A percentile compares a stretch with the other conserved stretches of the same genome.
Evolutionary conservation across 257 asterid species (phyloP).

Genomic region (Gynochthodes officinalis): DNA sequence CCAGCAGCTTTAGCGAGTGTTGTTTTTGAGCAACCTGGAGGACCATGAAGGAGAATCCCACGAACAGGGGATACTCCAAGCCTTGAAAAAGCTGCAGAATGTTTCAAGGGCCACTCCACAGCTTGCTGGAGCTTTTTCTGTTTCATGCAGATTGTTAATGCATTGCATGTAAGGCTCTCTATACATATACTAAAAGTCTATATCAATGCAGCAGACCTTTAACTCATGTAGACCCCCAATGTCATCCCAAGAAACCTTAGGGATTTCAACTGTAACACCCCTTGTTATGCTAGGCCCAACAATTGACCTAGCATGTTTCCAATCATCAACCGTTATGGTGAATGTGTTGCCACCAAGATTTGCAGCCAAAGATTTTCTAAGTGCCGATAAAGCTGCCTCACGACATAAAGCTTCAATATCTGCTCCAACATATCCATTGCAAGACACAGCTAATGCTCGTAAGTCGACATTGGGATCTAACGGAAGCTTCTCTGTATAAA

Average conservation of each 20-base stretch:
- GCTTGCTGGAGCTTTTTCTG: constrained; percentile 98
- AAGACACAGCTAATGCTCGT: constrained; percentile 65
- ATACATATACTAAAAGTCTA: neutral
- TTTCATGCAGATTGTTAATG: constrained; percentile 26
- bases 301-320: constrained; percentile 70
- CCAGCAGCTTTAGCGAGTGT: constrained; percentile 98
- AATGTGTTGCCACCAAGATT: constrained; percentile 23
- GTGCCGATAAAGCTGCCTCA: constrained; percentile 68
- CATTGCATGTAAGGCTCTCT: constrained; percentile 11
- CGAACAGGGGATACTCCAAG: constrained; percentile 77
- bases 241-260: constrained; percentile 93
- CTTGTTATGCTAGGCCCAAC: constrained; percentile 96
- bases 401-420: constrained; percentile 95
- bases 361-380: constrained; percentile 40
- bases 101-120: constrained; percentile 95
- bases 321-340: constrained; percentile 54
- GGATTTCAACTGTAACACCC: constrained; percentile 84
- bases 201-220: constrained; percentile 49
- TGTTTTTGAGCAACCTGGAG: constrained; percentile 99
- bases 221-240: constrained; percentile 82
- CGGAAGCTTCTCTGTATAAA: constrained; percentile 69
- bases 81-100: constrained; percentile 64
- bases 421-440: constrained; percentile 98
- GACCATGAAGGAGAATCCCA: constrained; percentile 95
- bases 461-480: constrained; percentile 62